Evolutionary conservation across 768 basidiomycete species (phyloP).

Genomic region (Leccinum subgranulosum): DNA sequence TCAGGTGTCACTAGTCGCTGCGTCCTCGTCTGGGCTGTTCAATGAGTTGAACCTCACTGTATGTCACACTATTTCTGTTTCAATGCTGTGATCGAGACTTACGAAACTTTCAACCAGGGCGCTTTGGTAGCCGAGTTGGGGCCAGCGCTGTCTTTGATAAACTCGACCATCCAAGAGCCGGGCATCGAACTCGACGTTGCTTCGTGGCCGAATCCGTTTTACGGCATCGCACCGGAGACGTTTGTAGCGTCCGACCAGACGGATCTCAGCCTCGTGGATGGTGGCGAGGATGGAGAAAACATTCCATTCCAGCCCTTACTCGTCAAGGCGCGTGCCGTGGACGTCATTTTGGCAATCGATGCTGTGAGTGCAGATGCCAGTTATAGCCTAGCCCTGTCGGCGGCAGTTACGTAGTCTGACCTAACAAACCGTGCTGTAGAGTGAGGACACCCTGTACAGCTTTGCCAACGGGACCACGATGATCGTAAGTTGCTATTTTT

Average conservation of each 20-base stretch:
- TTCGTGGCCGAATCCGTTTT: slow-evolving; percentile 38
- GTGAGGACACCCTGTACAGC: not conserved
- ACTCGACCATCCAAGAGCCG: slow-evolving; percentile 23
- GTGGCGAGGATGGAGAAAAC: slow-evolving; percentile 42
- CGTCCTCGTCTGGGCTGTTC: slow-evolving; percentile 38
- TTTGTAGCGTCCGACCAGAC: slow-evolving; percentile 34
- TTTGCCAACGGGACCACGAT: slow-evolving; percentile 26
- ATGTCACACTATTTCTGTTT: not conserved
- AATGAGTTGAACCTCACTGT: slow-evolving; percentile 30
- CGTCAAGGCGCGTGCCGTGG: slow-evolving; percentile 42
- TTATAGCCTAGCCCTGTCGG: not conserved
- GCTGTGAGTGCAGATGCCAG: slow-evolving; percentile 20
- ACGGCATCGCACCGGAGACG: slow-evolving; percentile 30
- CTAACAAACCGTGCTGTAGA: not conserved
- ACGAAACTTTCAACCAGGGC: slow-evolving; percentile 4
- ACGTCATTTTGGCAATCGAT: slow-evolving; percentile 52
- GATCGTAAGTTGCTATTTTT: slow-evolving; percentile 17
- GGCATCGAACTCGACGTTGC: slow-evolving; percentile 30
- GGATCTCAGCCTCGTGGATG: slow-evolving; percentile 37
- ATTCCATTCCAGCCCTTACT: slow-evolving; percentile 51
- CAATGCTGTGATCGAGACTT: not conserved
- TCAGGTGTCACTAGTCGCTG: slow-evolving; percentile 36
- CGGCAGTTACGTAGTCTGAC: not conserved
- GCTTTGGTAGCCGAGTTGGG: slow-evolving; percentile 10
- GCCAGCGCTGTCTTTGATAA: slow-evolving; percentile 14